Evolutionary conservation across 768 basidiomycete genomes (phyloP).

Genomic region (Leccinum subgranulosum): DNA sequence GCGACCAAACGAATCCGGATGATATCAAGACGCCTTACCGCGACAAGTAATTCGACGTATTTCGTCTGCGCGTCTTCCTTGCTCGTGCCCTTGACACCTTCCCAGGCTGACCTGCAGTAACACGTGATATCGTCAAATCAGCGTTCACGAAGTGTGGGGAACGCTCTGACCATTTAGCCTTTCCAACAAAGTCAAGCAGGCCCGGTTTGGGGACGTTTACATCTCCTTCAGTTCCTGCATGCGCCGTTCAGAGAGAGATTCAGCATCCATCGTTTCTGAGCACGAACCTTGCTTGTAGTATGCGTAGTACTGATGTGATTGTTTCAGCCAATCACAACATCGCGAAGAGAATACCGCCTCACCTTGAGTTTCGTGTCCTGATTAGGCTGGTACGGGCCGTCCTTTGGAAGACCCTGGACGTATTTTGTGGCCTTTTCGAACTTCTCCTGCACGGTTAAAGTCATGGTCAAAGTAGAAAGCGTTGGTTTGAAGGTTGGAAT

Average conservation of each 20-base stretch:
- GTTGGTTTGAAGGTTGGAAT: background rate
- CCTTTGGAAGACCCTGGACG: slow-evolving; percentile 63
- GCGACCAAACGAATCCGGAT: background rate
- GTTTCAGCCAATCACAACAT: slow-evolving; percentile 9
- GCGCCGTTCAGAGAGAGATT: background rate
- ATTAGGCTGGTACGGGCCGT: slow-evolving; percentile 68
- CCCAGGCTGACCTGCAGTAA: slow-evolving; percentile 80
- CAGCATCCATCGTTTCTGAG: background rate
- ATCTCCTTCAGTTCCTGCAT: slow-evolving; percentile 72
- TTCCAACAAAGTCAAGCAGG: slow-evolving; percentile 80
- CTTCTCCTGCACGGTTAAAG: slow-evolving; percentile 43
- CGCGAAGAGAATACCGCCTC: slow-evolving; percentile 30
- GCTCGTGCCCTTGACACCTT: slow-evolving; percentile 61
- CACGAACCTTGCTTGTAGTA: slow-evolving; percentile 86
- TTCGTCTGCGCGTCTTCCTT: slow-evolving; percentile 67
- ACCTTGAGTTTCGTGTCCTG: slow-evolving; percentile 79
- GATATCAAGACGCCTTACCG: slow-evolving; percentile 42
- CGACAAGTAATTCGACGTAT: slow-evolving; percentile 75
- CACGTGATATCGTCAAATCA: background rate
- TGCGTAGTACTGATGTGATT: slow-evolving; percentile 73
- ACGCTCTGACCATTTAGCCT: slow-evolving; percentile 76
- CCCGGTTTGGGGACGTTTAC: slow-evolving; percentile 63
- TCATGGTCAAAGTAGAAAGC: slow-evolving; percentile 43
- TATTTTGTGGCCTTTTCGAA: slow-evolving; percentile 76
- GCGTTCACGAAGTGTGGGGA: background rate